Conservation (phyloP, 2,329 filamentous ascomycete species). For the Phialophora chinensis region DNA sequence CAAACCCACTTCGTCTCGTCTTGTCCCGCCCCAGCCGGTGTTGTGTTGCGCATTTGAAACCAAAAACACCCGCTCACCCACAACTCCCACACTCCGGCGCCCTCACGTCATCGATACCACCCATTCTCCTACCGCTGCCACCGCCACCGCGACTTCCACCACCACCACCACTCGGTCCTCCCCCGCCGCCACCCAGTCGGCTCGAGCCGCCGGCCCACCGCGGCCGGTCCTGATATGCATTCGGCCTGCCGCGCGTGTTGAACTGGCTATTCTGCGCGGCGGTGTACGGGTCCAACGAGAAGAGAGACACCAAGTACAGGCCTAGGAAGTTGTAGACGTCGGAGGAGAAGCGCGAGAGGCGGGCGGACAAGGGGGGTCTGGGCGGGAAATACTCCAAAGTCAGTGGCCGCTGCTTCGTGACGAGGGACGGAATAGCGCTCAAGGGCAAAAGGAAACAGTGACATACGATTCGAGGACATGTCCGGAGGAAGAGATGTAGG, state of each 20-base stretch:
- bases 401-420: too few relatives aligned
- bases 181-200: constrained; percentile 40
- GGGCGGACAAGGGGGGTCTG: constrained; percentile 54
- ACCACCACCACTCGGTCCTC: constrained; percentile 40
- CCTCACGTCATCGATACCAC: constrained; percentile 55
- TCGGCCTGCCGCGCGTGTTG: constrained; percentile 47
- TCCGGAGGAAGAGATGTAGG: constrained; percentile 36
- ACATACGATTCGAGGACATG: constrained; percentile 36
- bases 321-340: constrained; percentile 55
- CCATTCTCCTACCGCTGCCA: constrained; percentile 48
- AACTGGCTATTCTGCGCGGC: constrained; percentile 55
- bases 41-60: background rate
- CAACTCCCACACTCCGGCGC: constrained; percentile 57
- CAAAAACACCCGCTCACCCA: constrained; percentile 27
- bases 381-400: too few relatives aligned
- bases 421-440: too few relatives aligned
- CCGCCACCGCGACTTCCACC: constrained; percentile 42
- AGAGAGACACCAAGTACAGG: constrained; percentile 56
- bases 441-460: too few relatives aligned
- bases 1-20: background rate
- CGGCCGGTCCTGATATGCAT: constrained; percentile 42
- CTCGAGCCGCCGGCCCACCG: constrained; percentile 34
- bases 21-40: background rate
- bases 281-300: constrained; percentile 54
- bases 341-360: constrained; percentile 50